Percentiles rank a stretch among this genome's conserved stretches.
phyloP scores from a whole-genome alignment of 441 rosid genomes.

The Erodium texanum region DNA sequence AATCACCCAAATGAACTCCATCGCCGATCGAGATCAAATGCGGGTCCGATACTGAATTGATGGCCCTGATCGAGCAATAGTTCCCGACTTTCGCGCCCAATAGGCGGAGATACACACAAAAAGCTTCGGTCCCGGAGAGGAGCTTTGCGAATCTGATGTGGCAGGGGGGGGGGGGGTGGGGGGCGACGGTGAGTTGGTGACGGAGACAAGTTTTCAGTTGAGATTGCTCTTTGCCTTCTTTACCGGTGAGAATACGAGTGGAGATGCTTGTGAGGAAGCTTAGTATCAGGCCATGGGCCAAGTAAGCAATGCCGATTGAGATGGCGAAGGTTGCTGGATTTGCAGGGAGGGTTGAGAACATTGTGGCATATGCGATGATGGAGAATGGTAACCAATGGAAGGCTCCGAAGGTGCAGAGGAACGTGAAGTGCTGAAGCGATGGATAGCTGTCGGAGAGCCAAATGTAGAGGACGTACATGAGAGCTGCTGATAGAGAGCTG shows the following conservation, averaged over 20 bases:
- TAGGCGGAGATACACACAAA: constrained; percentile 46
- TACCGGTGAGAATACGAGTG: constrained; percentile 27
- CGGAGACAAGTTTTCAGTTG: constrained; percentile 37
- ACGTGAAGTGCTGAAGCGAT: constrained; percentile 37
- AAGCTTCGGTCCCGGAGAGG: constrained; percentile 61
- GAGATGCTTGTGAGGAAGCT: constrained; percentile 38
- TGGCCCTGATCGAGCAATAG: constrained; percentile 60
- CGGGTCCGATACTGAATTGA: constrained; percentile 55
- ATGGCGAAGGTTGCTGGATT: constrained; percentile 35
- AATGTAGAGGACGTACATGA: constrained; percentile 33
- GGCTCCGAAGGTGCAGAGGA: constrained; percentile 52
- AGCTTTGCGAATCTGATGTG: constrained; percentile 59
- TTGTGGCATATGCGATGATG: constrained; percentile 34
- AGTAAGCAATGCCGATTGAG: constrained; percentile 34
- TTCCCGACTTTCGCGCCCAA: constrained; percentile 50
- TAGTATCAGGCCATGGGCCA: constrained; percentile 47
- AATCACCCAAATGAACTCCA: constrained; percentile 71
- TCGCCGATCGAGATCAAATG: constrained; percentile 34
- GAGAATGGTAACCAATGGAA: constrained; percentile 59
- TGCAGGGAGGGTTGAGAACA: constrained; percentile 24
- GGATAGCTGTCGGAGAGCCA: constrained; percentile 26
- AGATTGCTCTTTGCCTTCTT: constrained; percentile 27
- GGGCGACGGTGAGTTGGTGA: constrained; percentile 44
- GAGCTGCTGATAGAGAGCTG: constrained; percentile 49
- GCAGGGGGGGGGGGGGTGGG: no score